These are phyloP conservation scores for Clarireedia sp. DNA, from an alignment of 2,329 filamentous ascomycete genomes.

Conservation along the genomic window DNA sequence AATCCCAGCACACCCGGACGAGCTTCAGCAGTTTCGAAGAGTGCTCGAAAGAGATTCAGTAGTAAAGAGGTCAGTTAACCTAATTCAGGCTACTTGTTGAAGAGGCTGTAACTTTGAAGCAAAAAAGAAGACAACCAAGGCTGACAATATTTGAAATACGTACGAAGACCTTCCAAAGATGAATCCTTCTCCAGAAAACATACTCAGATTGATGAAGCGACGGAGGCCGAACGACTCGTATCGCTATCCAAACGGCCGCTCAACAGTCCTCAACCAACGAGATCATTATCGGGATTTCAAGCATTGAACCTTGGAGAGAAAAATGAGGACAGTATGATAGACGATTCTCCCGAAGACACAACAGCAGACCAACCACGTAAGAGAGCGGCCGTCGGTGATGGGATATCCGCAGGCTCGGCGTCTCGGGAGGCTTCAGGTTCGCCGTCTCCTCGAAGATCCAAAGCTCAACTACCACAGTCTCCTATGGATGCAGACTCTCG, in stretches of 20 bases:
- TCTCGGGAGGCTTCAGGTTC: conserved; percentile 18
- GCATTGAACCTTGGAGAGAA: conserved; percentile 18
- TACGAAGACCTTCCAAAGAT: conserved; percentile 15
- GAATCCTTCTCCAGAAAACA: conserved; percentile 9
- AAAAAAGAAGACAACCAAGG: background rate
- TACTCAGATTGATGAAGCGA: conserved; percentile 5
- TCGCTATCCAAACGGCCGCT: conserved; percentile 13
- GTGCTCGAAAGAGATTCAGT: conserved; percentile 12
- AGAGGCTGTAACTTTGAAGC: background rate
- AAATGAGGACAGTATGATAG: conserved; percentile 17
- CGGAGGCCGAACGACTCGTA: conserved; percentile 11
- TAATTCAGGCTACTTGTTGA: background rate
- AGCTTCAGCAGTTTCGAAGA: conserved; percentile 8
- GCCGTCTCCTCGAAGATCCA: conserved; percentile 19
- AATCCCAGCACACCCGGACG: conserved; percentile 12
- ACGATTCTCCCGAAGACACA: conserved; percentile 15
- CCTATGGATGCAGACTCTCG: conserved; percentile 11
- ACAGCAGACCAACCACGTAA: conserved; percentile 21
- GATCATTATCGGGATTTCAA: conserved; percentile 15
- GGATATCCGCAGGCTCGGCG: conserved; percentile 24
- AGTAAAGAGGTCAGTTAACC: conserved; percentile 12
- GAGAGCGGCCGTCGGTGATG: conserved; percentile 22
- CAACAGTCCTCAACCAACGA: conserved; percentile 4
- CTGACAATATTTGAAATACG: conserved; percentile 10
- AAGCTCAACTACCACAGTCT: conserved; percentile 13